These are phyloP conservation scores for Blastobotrys serpentis DNA, from an alignment of 1,139 yeast genomes.

Conservation along the genomic window DNA sequence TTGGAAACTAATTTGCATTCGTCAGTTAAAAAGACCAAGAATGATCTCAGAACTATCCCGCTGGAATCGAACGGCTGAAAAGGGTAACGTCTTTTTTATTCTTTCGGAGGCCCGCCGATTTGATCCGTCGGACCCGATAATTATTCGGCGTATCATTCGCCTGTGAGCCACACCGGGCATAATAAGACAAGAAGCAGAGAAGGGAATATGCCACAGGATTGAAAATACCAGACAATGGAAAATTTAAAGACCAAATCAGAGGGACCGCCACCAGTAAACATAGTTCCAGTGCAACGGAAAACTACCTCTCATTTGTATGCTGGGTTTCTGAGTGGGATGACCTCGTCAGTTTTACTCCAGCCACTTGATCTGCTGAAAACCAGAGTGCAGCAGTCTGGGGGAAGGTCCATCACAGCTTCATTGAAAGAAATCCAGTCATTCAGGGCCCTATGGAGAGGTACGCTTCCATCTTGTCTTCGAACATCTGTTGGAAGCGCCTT, in stretches of 20 bases:
- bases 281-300: conserved; percentile 4
- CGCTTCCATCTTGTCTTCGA: conserved; percentile 83
- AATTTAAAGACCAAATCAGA: not conserved
- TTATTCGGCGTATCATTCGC: too few relatives aligned
- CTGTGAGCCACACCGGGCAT: too few relatives aligned
- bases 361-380: conserved; percentile 91
- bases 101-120: too few relatives aligned
- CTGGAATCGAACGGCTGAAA: too few relatives aligned
- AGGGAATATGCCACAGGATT: too few relatives aligned
- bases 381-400: conserved; percentile 71
- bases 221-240: conserved; percentile 8
- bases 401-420: conserved; percentile 43
- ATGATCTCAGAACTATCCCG: too few relatives aligned
- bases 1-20: too few relatives aligned
- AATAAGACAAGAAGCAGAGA: too few relatives aligned
- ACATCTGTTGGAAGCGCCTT: conserved; percentile 91
- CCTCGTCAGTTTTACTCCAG: conserved; percentile 78
- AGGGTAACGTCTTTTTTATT: too few relatives aligned
- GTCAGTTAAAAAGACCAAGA: too few relatives aligned
- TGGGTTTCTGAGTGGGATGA: conserved; percentile 84
- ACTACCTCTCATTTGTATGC: conserved; percentile 57
- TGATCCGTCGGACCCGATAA: too few relatives aligned
- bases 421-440: conserved; percentile 43
- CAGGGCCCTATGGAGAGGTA: conserved; percentile 79
- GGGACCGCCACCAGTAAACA: not conserved